Percentiles rank a stretch among this genome's conserved stretches.
phyloP scores from a whole-genome alignment of 345 rosid genomes.

The Eutrema japonicum region DNA sequence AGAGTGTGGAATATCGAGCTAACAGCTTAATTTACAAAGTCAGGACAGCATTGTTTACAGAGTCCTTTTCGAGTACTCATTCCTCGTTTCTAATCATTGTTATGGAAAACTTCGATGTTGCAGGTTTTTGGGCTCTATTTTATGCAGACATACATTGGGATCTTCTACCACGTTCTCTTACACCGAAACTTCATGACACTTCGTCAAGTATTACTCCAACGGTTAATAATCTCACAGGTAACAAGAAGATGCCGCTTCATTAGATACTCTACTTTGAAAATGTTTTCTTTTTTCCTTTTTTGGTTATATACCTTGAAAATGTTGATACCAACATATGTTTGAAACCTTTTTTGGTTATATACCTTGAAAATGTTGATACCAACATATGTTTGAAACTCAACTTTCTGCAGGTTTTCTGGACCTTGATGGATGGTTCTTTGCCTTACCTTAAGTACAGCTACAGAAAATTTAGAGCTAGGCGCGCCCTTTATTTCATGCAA shows the following conservation, averaged over 20 bases:
- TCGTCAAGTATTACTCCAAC: conserved; percentile 79
- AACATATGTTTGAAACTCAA: conserved; percentile 18
- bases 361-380: conserved; percentile 12
- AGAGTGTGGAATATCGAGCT: conserved; percentile 70
- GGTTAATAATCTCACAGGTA: conserved; percentile 74
- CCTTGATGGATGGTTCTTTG: conserved; percentile 72
- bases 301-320: neutral
- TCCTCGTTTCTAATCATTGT: conserved; percentile 6
- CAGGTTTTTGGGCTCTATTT: conserved; percentile 97
- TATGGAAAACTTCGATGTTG: conserved; percentile 30
- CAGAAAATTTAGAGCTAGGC: conserved; percentile 79
- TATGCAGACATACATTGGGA: conserved; percentile 94
- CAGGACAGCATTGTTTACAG: conserved; percentile 27
- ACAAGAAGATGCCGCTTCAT: neutral
- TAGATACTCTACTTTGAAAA: conserved; percentile 12
- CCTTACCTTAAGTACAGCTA: conserved; percentile 85
- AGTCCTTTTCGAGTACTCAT: neutral
- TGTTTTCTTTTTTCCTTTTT: neutral
- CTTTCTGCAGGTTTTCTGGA: conserved; percentile 68
- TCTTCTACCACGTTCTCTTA: conserved; percentile 91
- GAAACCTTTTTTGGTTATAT: neutral
- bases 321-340: conserved; percentile 16
- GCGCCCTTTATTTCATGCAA: conserved; percentile 27
- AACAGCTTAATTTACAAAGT: conserved; percentile 95
- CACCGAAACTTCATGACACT: conserved; percentile 86